These are phyloP conservation scores for Trichoderma koningiopsis DNA, from an alignment of 2,329 filamentous ascomycete genomes.

Conservation along the genomic window DNA sequence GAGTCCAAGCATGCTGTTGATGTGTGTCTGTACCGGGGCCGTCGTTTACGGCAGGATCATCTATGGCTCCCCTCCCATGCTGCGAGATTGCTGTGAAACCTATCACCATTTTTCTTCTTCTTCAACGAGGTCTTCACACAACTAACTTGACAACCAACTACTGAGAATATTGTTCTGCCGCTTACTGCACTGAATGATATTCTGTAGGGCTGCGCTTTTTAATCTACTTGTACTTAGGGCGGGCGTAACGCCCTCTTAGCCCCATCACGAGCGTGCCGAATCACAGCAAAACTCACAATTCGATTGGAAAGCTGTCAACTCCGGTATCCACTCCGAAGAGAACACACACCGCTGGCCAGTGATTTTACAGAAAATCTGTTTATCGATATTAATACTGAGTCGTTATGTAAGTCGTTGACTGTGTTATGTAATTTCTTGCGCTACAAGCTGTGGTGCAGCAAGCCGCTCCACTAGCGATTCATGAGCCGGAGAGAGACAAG, in stretches of 20 bases:
- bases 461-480: constrained; percentile 4
- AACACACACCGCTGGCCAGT: background rate
- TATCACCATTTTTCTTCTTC: background rate
- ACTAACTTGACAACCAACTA: background rate
- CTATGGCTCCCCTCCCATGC: background rate
- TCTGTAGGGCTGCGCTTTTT: constrained; percentile 4
- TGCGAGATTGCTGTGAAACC: background rate
- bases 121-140: background rate
- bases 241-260: constrained; percentile 4
- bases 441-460: background rate
- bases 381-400: background rate
- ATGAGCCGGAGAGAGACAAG: background rate
- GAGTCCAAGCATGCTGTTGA: background rate
- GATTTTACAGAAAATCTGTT: background rate
- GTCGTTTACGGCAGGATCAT: background rate
- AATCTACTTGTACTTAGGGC: constrained; percentile 1
- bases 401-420: background rate
- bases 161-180: no score
- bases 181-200: background rate
- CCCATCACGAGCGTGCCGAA: background rate
- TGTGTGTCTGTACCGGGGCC: background rate
- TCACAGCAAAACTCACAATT: background rate
- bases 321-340: background rate
- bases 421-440: background rate
- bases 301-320: background rate